phyloP scores from a whole-genome alignment of 768 basidiomycete species.

The Daedaleopsis nitida region DNA sequence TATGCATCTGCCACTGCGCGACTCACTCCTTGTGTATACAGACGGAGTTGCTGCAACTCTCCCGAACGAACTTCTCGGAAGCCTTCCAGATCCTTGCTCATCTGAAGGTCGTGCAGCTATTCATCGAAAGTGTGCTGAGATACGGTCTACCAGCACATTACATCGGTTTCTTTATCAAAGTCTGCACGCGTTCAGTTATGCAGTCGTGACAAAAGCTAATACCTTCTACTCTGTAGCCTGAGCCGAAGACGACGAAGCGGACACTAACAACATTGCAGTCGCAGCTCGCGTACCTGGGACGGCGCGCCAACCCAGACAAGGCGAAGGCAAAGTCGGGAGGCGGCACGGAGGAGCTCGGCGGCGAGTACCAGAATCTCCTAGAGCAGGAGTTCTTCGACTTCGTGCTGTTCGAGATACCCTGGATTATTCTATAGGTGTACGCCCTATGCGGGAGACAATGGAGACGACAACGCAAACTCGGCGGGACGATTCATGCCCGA shows the following conservation, averaged over 20 bases:
- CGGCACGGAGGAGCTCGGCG: conserved; percentile 68
- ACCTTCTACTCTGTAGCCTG: conserved; percentile 58
- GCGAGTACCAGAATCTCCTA: conserved; percentile 90
- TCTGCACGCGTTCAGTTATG: conserved; percentile 30
- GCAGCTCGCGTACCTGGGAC: conserved; percentile 81
- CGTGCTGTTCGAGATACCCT: conserved; percentile 90
- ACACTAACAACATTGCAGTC: conserved; percentile 68
- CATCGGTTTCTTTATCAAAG: conserved; percentile 79
- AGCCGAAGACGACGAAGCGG: conserved; percentile 81
- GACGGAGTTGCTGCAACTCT: conserved; percentile 89
- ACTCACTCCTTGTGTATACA: conserved; percentile 32
- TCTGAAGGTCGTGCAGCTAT: conserved; percentile 87
- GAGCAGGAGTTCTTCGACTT: conserved; percentile 98
- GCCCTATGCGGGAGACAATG: not conserved
- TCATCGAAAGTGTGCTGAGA: conserved; percentile 92
- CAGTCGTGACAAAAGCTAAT: not conserved
- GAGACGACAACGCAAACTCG: not conserved
- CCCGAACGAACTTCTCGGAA: conserved; percentile 96
- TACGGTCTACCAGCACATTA: conserved; percentile 96
- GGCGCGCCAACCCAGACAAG: conserved; percentile 44
- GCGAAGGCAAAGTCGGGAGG: conserved; percentile 48
- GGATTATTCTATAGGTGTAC: conserved; percentile 65
- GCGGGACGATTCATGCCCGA: not conserved
- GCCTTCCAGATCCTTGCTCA: conserved; percentile 93
- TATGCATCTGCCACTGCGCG: conserved; percentile 4